Evolutionary conservation across 208 protist species (phyloP).

Genomic region (Wallacemonas sp.): DNA sequence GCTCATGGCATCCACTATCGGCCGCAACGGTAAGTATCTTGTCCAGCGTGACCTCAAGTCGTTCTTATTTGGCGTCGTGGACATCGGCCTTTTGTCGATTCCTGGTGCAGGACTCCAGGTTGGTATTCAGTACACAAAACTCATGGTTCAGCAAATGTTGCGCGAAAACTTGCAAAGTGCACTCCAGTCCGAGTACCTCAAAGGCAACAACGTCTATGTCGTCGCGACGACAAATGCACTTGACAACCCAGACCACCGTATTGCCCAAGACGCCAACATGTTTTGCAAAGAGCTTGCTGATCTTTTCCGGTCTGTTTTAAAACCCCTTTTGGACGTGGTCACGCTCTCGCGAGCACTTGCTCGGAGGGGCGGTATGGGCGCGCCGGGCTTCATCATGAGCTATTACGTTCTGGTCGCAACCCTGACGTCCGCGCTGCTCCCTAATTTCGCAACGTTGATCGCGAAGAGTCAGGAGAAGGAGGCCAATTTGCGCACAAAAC

Average conservation of each 20-base stretch:
- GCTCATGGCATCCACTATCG: constrained; percentile 49
- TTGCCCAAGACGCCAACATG: constrained; percentile 68
- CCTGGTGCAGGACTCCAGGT: constrained; percentile 62
- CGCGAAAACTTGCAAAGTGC: constrained; percentile 56
- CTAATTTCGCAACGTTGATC: constrained; percentile 73
- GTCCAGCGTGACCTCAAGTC: constrained; percentile 51
- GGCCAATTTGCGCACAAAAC: constrained; percentile 71
- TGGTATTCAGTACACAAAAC: constrained; percentile 65
- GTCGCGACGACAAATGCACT: constrained; percentile 46
- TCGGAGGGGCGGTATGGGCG: constrained; percentile 40
- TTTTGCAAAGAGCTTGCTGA: constrained; percentile 76
- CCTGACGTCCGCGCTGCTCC: constrained; percentile 48
- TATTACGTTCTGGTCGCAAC: constrained; percentile 78
- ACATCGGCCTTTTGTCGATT: constrained; percentile 65
- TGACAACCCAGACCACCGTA: constrained; percentile 79
- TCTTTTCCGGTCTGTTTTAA: constrained; percentile 69
- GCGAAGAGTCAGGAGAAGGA: constrained; percentile 74
- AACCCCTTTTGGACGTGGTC: constrained; percentile 79
- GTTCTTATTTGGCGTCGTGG: constrained; percentile 63
- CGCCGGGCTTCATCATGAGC: constrained; percentile 52
- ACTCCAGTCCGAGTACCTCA: constrained; percentile 71
- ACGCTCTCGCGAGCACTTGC: constrained; percentile 66
- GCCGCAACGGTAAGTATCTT: constrained; percentile 49
- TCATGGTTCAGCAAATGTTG: constrained; percentile 64
- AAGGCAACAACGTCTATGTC: constrained; percentile 49